Evolutionary conservation across 371 early-diverging fungal species (phyloP), one percentile per base, ranked within the genome.

Genomic region (Syncephalis fuscata): DNA sequence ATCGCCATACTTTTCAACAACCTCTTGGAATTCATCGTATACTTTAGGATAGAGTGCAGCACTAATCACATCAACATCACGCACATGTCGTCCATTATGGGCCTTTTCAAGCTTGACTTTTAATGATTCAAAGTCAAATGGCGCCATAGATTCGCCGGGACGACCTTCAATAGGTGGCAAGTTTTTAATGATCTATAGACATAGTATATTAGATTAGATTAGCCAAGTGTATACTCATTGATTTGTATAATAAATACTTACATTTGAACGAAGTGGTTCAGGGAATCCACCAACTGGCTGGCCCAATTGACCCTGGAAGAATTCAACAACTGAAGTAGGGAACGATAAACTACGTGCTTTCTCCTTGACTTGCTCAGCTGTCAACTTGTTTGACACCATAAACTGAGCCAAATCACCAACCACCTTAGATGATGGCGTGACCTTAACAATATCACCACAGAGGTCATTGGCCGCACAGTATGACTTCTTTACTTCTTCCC

Each of bases 381-480:
- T 62, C 40, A 92, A 61, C 27, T 76, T 70, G 70, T 90, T 88
- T 42, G 90, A 77, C 7, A 92, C 95, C 86, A 94, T 85, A 58
- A 94, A 91, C 64, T 94, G 95, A 40, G 95, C 93, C 37, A 94
- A 67, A 66, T 94, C 95, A 44, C 95, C 95, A 8, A 94, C 92
- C n/a, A 94, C 95, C 69, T 94, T 94, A 60, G 85, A 84, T 37
- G 90, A 89, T 4, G 95, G 95, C 3, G 95, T 94, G 42, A 94
- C 95, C 74, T 94, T 94, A 63, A 89, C 84, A 55, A 94, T 80
- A 57, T 92, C 91, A 39, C 95, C 95, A 57, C 91, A 90, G 40
- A 94, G 71, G 48, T 66, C 60, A 65, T 94, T 94, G 44, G 95
- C 93, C 39, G 81, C 84, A n/a, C 70, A 64, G 58, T 94, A 94